phyloP scores from a whole-genome alignment of 768 basidiomycete genomes.

The Crepidotus variabilis region DNA sequence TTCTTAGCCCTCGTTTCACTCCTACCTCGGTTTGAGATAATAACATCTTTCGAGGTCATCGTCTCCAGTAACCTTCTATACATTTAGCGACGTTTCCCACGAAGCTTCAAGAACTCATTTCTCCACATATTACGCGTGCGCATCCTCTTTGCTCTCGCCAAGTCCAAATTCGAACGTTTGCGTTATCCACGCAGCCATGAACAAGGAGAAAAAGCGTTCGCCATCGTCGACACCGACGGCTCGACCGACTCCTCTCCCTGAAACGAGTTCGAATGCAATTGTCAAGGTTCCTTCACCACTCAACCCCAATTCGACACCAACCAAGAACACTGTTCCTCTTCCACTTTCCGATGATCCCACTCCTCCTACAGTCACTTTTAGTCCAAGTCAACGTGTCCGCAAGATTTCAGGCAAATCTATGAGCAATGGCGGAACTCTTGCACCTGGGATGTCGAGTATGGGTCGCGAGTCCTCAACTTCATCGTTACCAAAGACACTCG shows the following conservation, averaged over 20 bases:
- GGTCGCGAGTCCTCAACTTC: constrained; percentile 11
- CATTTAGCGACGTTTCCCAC: not conserved
- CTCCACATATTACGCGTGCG: not conserved
- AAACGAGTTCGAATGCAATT: constrained; percentile 13
- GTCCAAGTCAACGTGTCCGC: constrained; percentile 7
- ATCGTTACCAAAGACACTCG: constrained; percentile 8
- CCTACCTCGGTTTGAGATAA: too few species aligned
- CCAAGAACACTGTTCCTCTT: not conserved
- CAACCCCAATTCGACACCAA: constrained; percentile 9
- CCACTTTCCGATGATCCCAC: not conserved
- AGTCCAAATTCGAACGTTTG: not conserved
- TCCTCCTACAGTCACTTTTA: not conserved
- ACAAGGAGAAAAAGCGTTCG: constrained; percentile 3
- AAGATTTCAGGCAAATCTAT: not conserved
- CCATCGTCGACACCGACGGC: constrained; percentile 14
- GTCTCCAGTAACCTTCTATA: not conserved
- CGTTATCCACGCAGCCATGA: not conserved
- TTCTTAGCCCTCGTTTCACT: not conserved
- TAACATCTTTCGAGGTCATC: not conserved
- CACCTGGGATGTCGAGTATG: not conserved
- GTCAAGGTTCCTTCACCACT: constrained; percentile 6
- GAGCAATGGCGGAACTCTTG: constrained; percentile 3
- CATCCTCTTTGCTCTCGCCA: not conserved
- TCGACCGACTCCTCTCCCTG: constrained; percentile 8
- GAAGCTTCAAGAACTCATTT: not conserved